phyloP scores from a whole-genome alignment of 129 eudicot genomes.

The Flaveria ramosissima region DNA sequence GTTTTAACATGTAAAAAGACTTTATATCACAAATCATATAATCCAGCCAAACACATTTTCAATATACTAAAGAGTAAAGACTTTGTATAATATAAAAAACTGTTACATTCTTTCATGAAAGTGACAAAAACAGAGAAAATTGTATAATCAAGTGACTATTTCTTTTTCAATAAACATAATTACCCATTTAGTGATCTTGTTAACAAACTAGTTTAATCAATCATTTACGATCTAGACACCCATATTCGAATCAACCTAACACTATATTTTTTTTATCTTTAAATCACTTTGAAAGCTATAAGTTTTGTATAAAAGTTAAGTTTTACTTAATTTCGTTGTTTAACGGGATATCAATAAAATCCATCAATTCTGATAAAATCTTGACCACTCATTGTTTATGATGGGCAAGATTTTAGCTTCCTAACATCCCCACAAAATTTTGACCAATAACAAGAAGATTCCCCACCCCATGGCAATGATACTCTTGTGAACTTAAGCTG shows the following conservation, averaged over 20 bases:
- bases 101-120: no score
- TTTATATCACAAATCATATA: no score
- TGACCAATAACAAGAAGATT: conserved; percentile 72
- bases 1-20: no score
- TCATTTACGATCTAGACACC: background rate
- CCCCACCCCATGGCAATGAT: conserved; percentile 42
- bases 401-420: conserved; percentile 44
- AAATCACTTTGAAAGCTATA: no score
- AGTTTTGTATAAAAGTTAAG: no score
- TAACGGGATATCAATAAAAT: no score
- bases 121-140: background rate
- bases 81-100: no score
- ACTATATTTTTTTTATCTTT: background rate
- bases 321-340: no score
- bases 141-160: background rate
- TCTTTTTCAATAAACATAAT: background rate
- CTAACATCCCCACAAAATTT: conserved; percentile 43
- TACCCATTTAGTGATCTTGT: background rate
- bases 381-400: background rate
- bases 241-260: background rate
- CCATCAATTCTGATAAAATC: background rate
- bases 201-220: background rate
- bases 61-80: no score
- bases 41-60: no score
- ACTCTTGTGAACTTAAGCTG: conserved; percentile 52